A percentile compares a stretch with the other conserved stretches of the same genome.
Evolutionary conservation across 495 filamentous ascomycete genomes (phyloP).

Genomic region (Diplogelasinospora grovesii): DNA sequence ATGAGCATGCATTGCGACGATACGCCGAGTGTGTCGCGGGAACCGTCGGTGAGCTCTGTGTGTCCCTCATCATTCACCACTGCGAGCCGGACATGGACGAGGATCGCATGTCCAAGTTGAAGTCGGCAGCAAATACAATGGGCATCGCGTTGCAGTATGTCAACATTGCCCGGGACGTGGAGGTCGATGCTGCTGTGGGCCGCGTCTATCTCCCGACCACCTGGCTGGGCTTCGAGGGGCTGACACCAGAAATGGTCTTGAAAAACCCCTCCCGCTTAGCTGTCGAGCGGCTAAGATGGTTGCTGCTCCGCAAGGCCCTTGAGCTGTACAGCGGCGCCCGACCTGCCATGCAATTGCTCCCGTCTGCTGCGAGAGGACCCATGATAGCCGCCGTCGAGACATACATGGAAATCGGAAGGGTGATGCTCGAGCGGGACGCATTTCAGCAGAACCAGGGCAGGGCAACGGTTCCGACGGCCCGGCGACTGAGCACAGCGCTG

Average conservation of each 20-base stretch:
- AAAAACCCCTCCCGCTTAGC: constrained; percentile 31
- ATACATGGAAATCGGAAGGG: constrained; percentile 66
- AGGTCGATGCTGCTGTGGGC: constrained; percentile 50
- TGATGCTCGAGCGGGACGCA: constrained; percentile 34
- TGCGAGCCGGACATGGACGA: constrained; percentile 20
- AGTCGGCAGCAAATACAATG: constrained; percentile 51
- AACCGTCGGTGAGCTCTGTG: constrained; percentile 58
- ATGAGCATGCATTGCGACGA: constrained; percentile 46
- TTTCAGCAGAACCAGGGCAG: constrained; percentile 39
- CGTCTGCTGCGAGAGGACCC: constrained; percentile 47
- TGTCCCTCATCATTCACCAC: constrained; percentile 55
- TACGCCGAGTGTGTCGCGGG: constrained; percentile 59
- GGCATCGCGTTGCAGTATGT: constrained; percentile 63
- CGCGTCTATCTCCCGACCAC: constrained; percentile 56
- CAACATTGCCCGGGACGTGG: constrained; percentile 64
- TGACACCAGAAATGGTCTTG: constrained; percentile 48
- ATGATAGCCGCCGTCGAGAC: constrained; percentile 63
- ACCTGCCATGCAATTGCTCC: constrained; percentile 49
- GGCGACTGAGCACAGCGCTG: constrained; percentile 51
- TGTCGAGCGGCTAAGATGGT: constrained; percentile 41
- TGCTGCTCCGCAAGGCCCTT: constrained; percentile 51
- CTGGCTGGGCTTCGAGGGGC: constrained; percentile 52
- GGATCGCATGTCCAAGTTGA: constrained; percentile 20
- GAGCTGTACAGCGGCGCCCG: constrained; percentile 42
- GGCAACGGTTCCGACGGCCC: constrained; percentile 50